Conservation (phyloP, 225 moss, liverwort and hornwort genomes). For the Sphagnum contortum region DNA sequence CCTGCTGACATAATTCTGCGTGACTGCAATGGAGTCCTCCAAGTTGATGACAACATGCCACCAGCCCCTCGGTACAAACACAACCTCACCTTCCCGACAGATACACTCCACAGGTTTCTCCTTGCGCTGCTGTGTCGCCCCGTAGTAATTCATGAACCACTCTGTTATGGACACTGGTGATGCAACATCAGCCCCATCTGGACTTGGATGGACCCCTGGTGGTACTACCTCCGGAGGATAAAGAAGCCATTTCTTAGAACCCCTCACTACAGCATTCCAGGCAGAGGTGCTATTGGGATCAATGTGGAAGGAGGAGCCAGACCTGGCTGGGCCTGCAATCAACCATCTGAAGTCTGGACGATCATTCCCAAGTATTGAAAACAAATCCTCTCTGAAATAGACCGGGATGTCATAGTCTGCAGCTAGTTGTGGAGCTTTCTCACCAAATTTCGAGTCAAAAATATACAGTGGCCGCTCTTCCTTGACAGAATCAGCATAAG, state of each 20-base stretch:
- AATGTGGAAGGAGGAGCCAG: conserved; percentile 93
- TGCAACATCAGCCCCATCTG: conserved; percentile 88
- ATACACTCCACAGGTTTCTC: conserved; percentile 88
- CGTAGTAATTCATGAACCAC: conserved; percentile 98
- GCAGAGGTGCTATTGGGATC: conserved; percentile 97
- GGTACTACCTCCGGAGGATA: conserved; percentile 80
- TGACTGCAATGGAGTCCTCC: conserved; percentile 90
- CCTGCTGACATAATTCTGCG: conserved; percentile 97
- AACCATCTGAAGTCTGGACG: conserved; percentile 91
- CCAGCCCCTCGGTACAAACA: conserved; percentile 93
- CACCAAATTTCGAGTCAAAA: conserved; percentile 81
- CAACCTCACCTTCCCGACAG: conserved; percentile 75
- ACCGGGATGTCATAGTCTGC: conserved; percentile 68
- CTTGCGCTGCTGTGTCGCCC: conserved; percentile 47
- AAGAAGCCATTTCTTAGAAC: conserved; percentile 94
- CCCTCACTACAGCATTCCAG: conserved; percentile 88
- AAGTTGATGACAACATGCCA: conserved; percentile 95
- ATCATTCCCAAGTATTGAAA: conserved; percentile 55
- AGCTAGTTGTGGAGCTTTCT: conserved; percentile 64
- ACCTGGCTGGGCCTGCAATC: conserved; percentile 82
- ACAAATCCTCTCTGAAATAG: conserved; percentile 72
- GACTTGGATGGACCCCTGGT: conserved; percentile 86
- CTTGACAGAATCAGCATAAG: conserved; percentile 64
- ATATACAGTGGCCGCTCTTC: conserved; percentile 89
- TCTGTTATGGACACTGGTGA: conserved; percentile 92